phyloP scores from a whole-genome alignment of 345 rosid species.

The Balakata baccata region DNA sequence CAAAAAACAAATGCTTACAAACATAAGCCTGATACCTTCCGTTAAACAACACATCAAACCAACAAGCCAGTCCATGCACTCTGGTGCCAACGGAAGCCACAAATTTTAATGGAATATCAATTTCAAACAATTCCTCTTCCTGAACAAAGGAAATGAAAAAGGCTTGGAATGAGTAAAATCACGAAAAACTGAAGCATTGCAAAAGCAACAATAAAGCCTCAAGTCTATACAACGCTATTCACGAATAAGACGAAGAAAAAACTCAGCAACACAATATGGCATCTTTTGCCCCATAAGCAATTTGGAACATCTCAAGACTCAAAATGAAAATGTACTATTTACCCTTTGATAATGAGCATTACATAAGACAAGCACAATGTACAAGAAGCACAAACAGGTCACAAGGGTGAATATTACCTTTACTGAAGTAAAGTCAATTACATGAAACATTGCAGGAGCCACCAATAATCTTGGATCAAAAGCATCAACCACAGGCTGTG shows the following conservation, averaged over 20 bases:
- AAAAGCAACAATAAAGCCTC: not conserved
- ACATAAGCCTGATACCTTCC: conserved; percentile 50
- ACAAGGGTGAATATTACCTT: conserved; percentile 45
- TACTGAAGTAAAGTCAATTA: conserved; percentile 64
- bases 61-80: conserved; percentile 94
- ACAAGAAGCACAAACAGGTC: not conserved
- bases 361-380: no score
- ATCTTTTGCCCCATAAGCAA: no score
- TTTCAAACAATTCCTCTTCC: conserved; percentile 92
- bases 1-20: no score
- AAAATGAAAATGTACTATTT: not conserved
- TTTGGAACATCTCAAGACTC: not conserved
- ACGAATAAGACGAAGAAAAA: no score
- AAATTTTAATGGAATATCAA: conserved; percentile 85
- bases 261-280: no score
- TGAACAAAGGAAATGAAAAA: conserved; percentile 29
- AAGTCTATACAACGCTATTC: no score
- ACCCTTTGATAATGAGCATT: no score
- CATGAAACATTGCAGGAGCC: conserved; percentile 65
- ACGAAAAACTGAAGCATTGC: not conserved
- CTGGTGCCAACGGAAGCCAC: conserved; percentile 78
- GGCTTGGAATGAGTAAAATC: not conserved
- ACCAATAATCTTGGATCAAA: conserved; percentile 97
- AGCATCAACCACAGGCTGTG: conserved; percentile 98
- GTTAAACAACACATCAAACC: conserved; percentile 91